These are phyloP conservation scores for Phanerodontia chrysosporium DNA, from an alignment of 768 basidiomycete genomes.

Conservation along the genomic window DNA sequence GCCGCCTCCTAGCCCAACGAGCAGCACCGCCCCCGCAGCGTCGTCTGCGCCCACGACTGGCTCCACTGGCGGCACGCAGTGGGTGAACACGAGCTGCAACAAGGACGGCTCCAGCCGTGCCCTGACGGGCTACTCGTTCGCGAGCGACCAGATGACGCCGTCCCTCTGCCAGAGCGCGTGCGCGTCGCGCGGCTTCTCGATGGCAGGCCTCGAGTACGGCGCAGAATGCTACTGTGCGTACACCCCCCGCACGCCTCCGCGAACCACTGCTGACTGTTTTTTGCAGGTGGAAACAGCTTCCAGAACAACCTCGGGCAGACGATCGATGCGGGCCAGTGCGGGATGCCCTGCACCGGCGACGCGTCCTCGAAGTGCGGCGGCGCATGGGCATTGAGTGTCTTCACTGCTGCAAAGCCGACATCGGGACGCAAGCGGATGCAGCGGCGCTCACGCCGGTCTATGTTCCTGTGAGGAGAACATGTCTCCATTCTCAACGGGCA, in stretches of 20 bases:
- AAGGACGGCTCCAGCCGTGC: slow-evolving; percentile 17
- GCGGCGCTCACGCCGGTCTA: background rate
- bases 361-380: slow-evolving; percentile 16
- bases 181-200: slow-evolving; percentile 21
- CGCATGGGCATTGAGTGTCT: slow-evolving; percentile 17
- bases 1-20: too few species aligned
- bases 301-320: slow-evolving; percentile 13
- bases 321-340: slow-evolving; percentile 11
- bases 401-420: background rate
- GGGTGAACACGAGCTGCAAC: slow-evolving; percentile 16
- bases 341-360: slow-evolving; percentile 16
- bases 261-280: background rate
- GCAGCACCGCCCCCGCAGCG: background rate
- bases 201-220: slow-evolving; percentile 32
- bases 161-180: slow-evolving; percentile 28
- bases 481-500: too few species aligned
- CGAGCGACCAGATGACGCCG: slow-evolving; percentile 24
- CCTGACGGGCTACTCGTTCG: slow-evolving; percentile 19
- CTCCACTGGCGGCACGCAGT: background rate
- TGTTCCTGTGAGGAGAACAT: background rate
- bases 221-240: slow-evolving; percentile 29
- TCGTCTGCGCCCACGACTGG: background rate
- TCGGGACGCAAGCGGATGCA: background rate
- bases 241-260: background rate
- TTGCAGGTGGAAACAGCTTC: slow-evolving; percentile 17